Conservation (phyloP, 768 basidiomycete genomes). For the Lactifluus piperatus region DNA sequence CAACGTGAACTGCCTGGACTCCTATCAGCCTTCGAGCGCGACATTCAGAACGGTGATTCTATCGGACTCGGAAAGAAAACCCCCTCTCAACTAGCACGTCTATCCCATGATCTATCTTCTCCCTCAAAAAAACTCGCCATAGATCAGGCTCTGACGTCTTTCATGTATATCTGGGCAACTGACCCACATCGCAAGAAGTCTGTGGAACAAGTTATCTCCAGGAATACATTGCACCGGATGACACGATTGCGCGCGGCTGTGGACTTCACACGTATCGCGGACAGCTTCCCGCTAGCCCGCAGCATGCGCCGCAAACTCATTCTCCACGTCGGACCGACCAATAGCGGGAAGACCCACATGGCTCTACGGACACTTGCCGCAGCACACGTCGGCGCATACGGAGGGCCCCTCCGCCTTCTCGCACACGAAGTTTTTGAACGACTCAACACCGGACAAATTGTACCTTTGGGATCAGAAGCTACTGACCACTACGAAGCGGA, state of each 20-base stretch:
- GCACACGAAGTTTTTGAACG: conserved; percentile 94
- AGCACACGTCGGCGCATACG: conserved; percentile 68
- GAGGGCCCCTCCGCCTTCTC: conserved; percentile 84
- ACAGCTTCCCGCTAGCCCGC: conserved; percentile 46
- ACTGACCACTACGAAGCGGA: conserved; percentile 32
- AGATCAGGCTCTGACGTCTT: conserved; percentile 43
- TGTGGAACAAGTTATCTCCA: neutral
- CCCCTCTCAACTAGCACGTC: conserved; percentile 36
- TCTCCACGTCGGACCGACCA: conserved; percentile 96
- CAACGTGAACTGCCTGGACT: conserved; percentile 31
- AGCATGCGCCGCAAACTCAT: conserved; percentile 64
- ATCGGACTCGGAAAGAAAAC: conserved; percentile 24
- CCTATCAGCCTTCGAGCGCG: conserved; percentile 34
- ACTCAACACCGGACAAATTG: conserved; percentile 83
- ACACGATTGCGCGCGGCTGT: conserved; percentile 30
- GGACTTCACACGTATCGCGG: conserved; percentile 35
- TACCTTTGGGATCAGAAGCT: conserved; percentile 54
- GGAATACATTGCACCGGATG: conserved; percentile 21
- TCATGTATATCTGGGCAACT: conserved; percentile 52
- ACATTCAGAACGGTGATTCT: conserved; percentile 26
- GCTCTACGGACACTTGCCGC: conserved; percentile 83
- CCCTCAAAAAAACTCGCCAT: conserved; percentile 24
- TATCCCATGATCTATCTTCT: conserved; percentile 31
- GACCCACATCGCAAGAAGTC: conserved; percentile 19
- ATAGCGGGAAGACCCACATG: conserved; percentile 94